Evolutionary conservation across 208 protist species (phyloP).

Genomic region (Sergeia podlipaevii): DNA sequence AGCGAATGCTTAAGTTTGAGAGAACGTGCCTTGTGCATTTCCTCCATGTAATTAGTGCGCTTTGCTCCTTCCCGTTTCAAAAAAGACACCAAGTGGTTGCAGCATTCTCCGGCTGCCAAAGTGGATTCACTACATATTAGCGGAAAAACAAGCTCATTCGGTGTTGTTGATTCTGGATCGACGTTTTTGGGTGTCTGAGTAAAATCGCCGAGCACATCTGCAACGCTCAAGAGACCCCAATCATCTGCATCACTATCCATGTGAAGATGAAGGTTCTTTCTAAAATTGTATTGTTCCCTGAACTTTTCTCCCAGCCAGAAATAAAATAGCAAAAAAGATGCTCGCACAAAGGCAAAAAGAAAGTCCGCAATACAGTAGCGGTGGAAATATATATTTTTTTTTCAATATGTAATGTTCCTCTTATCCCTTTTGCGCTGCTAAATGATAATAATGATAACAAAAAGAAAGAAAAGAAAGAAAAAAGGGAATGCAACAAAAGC

Average conservation of each 20-base stretch:
- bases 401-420: too few species aligned
- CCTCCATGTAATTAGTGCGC: constrained; percentile 26
- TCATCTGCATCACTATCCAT: constrained; percentile 30
- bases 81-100: constrained; percentile 19
- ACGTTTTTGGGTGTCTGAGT: constrained; percentile 8
- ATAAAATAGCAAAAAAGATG: constrained; percentile 12
- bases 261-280: constrained; percentile 8
- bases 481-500: constrained; percentile 7
- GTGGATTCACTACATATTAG: constrained; percentile 20
- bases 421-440: neutral
- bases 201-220: constrained; percentile 49
- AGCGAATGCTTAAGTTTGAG: constrained; percentile 29
- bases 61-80: constrained; percentile 17
- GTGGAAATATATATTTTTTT: too few species aligned
- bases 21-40: constrained; percentile 20
- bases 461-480: constrained; percentile 1
- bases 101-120: constrained; percentile 10
- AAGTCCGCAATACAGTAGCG: too few species aligned
- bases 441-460: neutral
- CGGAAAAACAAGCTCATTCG: constrained; percentile 27
- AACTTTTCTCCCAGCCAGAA: neutral
- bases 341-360: too few species aligned
- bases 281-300: constrained; percentile 3
- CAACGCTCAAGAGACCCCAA: constrained; percentile 74
- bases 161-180: constrained; percentile 1